Conservation (phyloP, 116 monocot genomes). For the Papilionanthe hybrid region DNA sequence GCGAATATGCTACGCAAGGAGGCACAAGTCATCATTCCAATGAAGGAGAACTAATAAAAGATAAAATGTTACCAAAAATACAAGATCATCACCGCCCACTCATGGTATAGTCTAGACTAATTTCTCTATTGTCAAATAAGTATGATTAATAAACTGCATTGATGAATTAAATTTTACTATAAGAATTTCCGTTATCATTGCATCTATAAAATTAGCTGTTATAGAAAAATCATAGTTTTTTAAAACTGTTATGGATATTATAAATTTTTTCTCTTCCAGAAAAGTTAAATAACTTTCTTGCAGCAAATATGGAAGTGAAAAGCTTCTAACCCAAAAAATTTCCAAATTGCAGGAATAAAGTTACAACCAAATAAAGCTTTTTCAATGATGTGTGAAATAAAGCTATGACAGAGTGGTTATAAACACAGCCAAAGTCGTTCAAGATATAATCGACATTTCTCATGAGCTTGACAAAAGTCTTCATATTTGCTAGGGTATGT, state of each 20-base stretch:
- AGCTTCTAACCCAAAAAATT: too few species aligned
- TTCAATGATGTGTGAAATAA: too few species aligned
- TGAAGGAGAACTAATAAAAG: neutral
- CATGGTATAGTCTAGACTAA: neutral
- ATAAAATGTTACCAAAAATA: neutral
- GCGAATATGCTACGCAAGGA: conserved; percentile 64
- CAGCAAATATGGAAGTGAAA: too few species aligned
- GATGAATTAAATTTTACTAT: neutral
- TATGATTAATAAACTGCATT: neutral
- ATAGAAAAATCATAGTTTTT: too few species aligned
- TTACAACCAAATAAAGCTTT: too few species aligned
- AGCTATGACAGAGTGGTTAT: too few species aligned
- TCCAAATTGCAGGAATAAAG: too few species aligned
- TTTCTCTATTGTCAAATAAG: neutral
- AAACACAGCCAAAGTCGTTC: too few species aligned
- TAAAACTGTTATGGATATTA: too few species aligned
- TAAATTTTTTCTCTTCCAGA: too few species aligned
- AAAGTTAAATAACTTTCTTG: too few species aligned
- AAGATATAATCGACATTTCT: neutral
- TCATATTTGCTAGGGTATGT: neutral
- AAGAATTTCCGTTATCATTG: neutral
- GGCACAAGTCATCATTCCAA: neutral
- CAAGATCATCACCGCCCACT: neutral
- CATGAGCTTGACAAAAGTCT: neutral
- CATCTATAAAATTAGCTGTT: too few species aligned